Evolutionary conservation across 768 basidiomycete genomes (phyloP), one percentile per base, ranked within the genome.

Genomic region (Boletus sensibilis): DNA sequence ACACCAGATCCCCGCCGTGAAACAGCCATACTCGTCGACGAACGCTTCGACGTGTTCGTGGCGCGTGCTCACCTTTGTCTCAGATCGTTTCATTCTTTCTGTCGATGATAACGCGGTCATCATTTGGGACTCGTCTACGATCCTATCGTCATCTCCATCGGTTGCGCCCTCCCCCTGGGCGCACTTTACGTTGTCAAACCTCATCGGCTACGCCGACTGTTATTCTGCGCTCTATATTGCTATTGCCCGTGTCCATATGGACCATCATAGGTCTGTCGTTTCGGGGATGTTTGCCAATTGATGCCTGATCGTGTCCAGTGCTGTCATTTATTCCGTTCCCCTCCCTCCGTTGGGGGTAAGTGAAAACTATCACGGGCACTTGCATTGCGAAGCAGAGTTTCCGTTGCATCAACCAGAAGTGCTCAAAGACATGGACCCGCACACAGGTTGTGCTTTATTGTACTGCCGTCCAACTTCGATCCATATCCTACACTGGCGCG

Each of bases 401-500:
- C 47, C 53, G 33, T 49, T 69, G 37, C 25, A 10, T 2, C 40
- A 43, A 20, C 27, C 38, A 18, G 59, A 74, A 48, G 42, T 65
- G 2, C 63, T 78, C n/a, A 69, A 71, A 53, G 64, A 72, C 31
- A 68, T 83, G 38, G 70, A 77, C 9, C 68, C 74, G 0, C 21
- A 34, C 10, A 58, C 64, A 6, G 57, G 70, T n/a, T 66, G 75
- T 25, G 60, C 75, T 29, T 69, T 73, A 5, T 65, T 76, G 7
- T 37, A 51, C 45, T 70, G 71, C 0, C 68, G 60, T 20, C 62
- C 70, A 7, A 64, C 65, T 20, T 55, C 57, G 5, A 62, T 82
- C 23, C 70, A 75, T 38, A 43, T 82, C 34, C 20, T 79, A n/a
- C 68, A 75, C 40, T 80, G 78, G 76, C 59, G 64, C 4, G 63